These are phyloP conservation scores for Ichthyophthirius multifiliis DNA, from an alignment of 169 alveolate genomes.

Conservation along the genomic window DNA sequence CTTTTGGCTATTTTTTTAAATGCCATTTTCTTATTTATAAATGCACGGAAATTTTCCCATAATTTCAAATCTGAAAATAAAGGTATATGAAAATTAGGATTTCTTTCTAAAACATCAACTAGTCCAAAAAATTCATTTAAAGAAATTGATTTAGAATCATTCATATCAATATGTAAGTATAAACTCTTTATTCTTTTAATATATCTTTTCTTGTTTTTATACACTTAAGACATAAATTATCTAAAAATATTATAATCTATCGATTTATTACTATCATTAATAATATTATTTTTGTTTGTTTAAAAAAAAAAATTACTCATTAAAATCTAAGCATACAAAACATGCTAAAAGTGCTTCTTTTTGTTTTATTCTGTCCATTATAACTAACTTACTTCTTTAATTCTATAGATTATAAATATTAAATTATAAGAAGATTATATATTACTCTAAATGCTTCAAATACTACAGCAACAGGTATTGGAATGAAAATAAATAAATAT, in stretches of 20 bases:
- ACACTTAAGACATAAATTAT: background rate
- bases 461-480: slow-evolving; percentile 55
- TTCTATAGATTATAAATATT: no score
- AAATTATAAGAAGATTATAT: background rate
- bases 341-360: slow-evolving; percentile 4
- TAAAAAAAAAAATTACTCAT: background rate
- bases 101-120: background rate
- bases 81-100: background rate
- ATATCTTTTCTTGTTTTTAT: background rate
- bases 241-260: background rate
- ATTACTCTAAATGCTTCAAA: slow-evolving; percentile 42
- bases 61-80: background rate
- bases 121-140: slow-evolving; percentile 10
- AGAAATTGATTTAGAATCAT: background rate
- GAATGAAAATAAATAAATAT: slow-evolving; percentile 25
- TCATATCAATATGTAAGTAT: background rate
- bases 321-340: background rate
- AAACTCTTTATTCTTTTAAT: background rate
- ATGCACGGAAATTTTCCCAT: background rate
- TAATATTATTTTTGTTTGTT: background rate
- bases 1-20: background rate
- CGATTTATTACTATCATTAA: background rate
- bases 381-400: slow-evolving; percentile 9
- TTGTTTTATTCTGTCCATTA: slow-evolving; percentile 11
- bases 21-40: background rate